These are phyloP conservation scores for Chlamydomonas asymmetrica DNA, from an alignment of 139 green algal genomes.

Conservation along the genomic window DNA sequence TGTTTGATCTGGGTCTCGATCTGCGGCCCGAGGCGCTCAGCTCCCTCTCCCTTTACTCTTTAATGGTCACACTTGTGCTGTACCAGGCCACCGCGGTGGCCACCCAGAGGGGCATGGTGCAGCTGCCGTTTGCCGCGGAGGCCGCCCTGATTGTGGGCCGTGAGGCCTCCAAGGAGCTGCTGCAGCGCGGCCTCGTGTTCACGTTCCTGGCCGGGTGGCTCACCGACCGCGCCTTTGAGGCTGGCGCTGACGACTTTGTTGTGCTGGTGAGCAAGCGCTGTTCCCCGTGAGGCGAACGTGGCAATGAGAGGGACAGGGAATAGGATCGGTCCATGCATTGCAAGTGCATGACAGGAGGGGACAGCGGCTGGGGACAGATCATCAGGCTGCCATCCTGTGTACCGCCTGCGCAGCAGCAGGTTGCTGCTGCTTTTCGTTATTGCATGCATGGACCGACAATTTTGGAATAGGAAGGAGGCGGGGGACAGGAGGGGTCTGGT, in stretches of 20 bases:
- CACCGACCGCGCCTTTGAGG: conserved; percentile 36
- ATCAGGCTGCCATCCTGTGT: not conserved
- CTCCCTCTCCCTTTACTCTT: not conserved
- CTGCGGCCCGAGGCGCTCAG: not conserved
- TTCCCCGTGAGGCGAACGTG: no score
- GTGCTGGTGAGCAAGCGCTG: not conserved
- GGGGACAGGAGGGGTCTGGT: no score
- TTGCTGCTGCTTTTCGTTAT: not conserved
- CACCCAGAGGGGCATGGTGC: not conserved
- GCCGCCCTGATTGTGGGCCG: conserved; percentile 14
- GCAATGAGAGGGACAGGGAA: no score
- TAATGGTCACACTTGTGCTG: conserved; percentile 30
- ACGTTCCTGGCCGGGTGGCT: conserved; percentile 36
- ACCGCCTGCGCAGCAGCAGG: not conserved
- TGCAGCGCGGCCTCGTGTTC: conserved; percentile 27
- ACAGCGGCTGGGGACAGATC: not conserved
- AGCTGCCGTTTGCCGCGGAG: not conserved
- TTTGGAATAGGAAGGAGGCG: no score
- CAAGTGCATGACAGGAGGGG: not conserved
- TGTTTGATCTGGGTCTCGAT: conserved; percentile 10
- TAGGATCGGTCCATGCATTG: not conserved
- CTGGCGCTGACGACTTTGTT: conserved; percentile 26
- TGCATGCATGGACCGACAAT: no score
- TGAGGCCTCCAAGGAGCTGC: conserved; percentile 31
- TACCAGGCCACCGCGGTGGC: conserved; percentile 28